Conservation (phyloP, 306 rosid genomes). For the Rosa chinensis region DNA sequence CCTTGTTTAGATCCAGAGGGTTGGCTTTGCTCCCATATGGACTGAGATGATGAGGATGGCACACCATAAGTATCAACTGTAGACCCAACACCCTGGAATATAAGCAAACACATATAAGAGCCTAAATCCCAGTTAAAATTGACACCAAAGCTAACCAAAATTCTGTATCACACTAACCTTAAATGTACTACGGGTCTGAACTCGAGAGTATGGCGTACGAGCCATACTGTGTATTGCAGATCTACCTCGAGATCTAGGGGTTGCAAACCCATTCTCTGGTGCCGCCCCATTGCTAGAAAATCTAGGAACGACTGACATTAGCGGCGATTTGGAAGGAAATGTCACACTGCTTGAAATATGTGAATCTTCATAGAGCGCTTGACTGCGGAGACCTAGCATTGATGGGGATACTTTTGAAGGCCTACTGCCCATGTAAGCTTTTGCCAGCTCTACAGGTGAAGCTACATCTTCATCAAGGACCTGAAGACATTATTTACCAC, state of each 20-base stretch:
- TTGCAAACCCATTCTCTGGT: conserved; percentile 67
- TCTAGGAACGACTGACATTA: conserved; percentile 55
- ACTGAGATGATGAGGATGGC: conserved; percentile 56
- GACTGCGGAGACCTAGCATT: conserved; percentile 42
- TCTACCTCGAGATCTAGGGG: conserved; percentile 78
- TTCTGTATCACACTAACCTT: conserved; percentile 53
- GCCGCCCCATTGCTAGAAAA: conserved; percentile 42
- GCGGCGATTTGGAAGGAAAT: conserved; percentile 41
- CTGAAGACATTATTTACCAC: conserved; percentile 45
- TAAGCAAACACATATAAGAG: conserved; percentile 22
- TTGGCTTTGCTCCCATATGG: conserved; percentile 47
- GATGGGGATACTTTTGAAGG: conserved; percentile 60
- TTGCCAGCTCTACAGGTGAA: conserved; percentile 91
- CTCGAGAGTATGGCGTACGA: conserved; percentile 75
- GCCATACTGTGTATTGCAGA: conserved; percentile 92
- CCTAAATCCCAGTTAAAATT: neutral
- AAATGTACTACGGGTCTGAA: conserved; percentile 39
- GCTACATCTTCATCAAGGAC: conserved; percentile 70
- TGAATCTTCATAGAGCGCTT: conserved; percentile 40
- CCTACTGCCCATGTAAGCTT: conserved; percentile 89
- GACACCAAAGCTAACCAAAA: neutral
- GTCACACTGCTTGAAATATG: conserved; percentile 33
- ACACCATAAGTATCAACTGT: conserved; percentile 42
- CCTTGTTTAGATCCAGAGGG: conserved; percentile 52
- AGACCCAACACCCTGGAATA: conserved; percentile 47